phyloP scores from a whole-genome alignment of 73 alveolate species.

The Durusdinium trenchii region DNA sequence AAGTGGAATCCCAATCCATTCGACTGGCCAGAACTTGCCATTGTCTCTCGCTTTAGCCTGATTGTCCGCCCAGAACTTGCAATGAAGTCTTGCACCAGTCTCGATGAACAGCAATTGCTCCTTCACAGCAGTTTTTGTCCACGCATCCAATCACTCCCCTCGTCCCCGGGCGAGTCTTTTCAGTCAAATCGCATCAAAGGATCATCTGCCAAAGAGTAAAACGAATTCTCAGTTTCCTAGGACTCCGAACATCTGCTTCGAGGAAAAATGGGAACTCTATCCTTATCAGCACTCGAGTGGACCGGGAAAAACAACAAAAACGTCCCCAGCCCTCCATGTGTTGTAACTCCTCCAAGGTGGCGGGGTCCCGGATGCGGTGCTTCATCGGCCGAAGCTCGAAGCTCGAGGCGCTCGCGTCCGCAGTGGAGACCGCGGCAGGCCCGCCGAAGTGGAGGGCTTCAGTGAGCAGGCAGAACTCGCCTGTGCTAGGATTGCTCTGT shows the following conservation, averaged over 20 bases:
- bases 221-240: no score
- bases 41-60: background rate
- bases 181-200: no score
- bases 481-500: background rate
- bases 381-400: conserved; percentile 27
- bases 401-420: no score
- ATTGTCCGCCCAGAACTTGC: conserved; percentile 33
- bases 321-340: no score
- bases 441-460: conserved; percentile 53
- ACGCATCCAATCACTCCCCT: background rate
- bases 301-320: no score
- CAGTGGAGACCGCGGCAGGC: no score
- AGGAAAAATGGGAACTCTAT: no score
- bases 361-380: conserved; percentile 77
- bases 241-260: no score
- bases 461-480: conserved; percentile 88
- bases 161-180: background rate
- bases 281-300: no score
- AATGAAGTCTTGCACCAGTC: conserved; percentile 66
- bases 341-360: conserved; percentile 71
- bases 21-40: no score
- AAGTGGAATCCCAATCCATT: no score
- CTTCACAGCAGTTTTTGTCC: background rate
- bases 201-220: no score
- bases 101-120: conserved; percentile 75